Conservation (phyloP, 2,329 filamentous ascomycete genomes). For the Cladophialophora immunda region DNA sequence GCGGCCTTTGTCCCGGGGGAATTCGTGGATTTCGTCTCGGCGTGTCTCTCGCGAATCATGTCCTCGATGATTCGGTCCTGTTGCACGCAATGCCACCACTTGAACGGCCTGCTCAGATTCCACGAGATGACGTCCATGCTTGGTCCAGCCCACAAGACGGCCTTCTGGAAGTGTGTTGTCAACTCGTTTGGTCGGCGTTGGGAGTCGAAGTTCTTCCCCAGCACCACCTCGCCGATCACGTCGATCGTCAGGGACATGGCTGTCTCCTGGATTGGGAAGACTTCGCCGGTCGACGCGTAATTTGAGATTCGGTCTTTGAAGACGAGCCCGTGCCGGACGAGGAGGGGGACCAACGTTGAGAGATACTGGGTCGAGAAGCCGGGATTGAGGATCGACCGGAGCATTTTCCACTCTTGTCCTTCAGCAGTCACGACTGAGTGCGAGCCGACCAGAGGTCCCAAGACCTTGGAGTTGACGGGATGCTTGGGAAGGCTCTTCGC, state of each 20-base stretch:
- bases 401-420: slow-evolving; percentile 50
- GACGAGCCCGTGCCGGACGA: slow-evolving; percentile 21
- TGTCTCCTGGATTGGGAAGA: slow-evolving; percentile 48
- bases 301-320: slow-evolving; percentile 31
- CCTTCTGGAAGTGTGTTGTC: slow-evolving; percentile 14
- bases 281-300: slow-evolving; percentile 44
- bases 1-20: slow-evolving; percentile 25
- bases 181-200: slow-evolving; percentile 16
- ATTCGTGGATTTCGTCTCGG: slow-evolving; percentile 5
- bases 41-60: slow-evolving; percentile 20
- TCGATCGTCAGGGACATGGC: slow-evolving; percentile 52
- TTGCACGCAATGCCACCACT: slow-evolving; percentile 17
- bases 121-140: slow-evolving; percentile 5
- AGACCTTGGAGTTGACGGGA: slow-evolving; percentile 42
- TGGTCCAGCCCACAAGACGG: slow-evolving; percentile 5
- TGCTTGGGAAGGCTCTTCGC: slow-evolving; percentile 48
- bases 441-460: slow-evolving; percentile 40
- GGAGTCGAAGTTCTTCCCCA: slow-evolving; percentile 41
- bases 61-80: slow-evolving; percentile 14
- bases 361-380: slow-evolving; percentile 50
- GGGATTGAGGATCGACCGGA: slow-evolving; percentile 49
- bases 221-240: slow-evolving; percentile 49
- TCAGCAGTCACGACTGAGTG: slow-evolving; percentile 48
- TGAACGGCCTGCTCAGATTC: slow-evolving; percentile 4
- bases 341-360: slow-evolving; percentile 45